These are phyloP conservation scores for Brettanomyces nanus DNA, from an alignment of 805 yeast genomes.

Conservation along the genomic window DNA sequence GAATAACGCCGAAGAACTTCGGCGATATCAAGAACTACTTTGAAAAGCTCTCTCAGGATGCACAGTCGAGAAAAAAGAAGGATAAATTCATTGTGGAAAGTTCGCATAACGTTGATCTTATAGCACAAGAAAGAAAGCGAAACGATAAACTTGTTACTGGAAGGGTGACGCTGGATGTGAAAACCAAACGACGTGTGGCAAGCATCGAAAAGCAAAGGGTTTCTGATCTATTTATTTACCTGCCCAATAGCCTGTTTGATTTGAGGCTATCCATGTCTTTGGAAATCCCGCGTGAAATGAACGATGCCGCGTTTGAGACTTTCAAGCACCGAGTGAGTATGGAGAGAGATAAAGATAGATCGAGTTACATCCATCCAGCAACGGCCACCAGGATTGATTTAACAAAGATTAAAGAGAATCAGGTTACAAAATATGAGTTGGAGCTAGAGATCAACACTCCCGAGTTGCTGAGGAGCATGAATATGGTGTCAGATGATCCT, in stretches of 20 bases:
- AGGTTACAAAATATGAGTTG: conserved; percentile 23
- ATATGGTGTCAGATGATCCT: conserved; percentile 27
- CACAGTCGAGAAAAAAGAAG: conserved; percentile 8
- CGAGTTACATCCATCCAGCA: conserved; percentile 63
- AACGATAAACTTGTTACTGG: conserved; percentile 58
- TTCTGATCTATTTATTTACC: conserved; percentile 61
- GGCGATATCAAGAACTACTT: conserved; percentile 47
- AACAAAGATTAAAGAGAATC: conserved; percentile 44
- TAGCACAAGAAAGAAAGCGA: conserved; percentile 53
- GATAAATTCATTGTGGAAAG: conserved; percentile 53
- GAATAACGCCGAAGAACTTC: conserved; percentile 56
- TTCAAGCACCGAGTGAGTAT: conserved; percentile 39
- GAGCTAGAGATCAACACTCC: conserved; percentile 28
- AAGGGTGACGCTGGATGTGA: conserved; percentile 59
- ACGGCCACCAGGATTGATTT: conserved; percentile 68
- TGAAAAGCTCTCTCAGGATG: conserved; percentile 38
- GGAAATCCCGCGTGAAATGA: conserved; percentile 64
- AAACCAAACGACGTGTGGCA: conserved; percentile 57
- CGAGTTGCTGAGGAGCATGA: conserved; percentile 25
- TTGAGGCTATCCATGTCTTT: conserved; percentile 65
- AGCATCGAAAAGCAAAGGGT: conserved; percentile 68
- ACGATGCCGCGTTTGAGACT: conserved; percentile 43
- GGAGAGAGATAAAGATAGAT: conserved; percentile 65
- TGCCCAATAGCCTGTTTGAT: conserved; percentile 75
- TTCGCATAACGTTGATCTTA: conserved; percentile 53